These are phyloP conservation scores for Ilyonectria robusta DNA, from an alignment of 2,329 filamentous ascomycete species.

Conservation along the genomic window DNA sequence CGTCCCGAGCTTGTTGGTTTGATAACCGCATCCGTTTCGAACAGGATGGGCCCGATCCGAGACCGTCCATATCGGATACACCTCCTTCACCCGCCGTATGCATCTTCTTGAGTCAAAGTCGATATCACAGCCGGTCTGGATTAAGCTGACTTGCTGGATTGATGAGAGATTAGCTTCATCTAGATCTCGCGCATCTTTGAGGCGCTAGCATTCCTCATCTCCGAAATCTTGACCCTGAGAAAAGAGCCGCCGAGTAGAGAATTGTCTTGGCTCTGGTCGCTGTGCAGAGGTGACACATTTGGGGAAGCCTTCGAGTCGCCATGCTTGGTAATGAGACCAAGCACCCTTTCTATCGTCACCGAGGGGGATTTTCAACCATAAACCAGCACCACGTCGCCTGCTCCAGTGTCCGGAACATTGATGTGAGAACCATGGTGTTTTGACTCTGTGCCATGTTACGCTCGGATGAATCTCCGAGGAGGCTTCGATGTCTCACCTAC, in stretches of 20 bases:
- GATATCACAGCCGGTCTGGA: constrained; percentile 17
- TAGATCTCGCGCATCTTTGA: background rate
- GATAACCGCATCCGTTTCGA: constrained; percentile 7
- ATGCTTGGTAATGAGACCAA: background rate
- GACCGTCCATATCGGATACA: constrained; percentile 18
- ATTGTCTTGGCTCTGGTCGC: background rate
- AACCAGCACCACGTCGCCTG: background rate
- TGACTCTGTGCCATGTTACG: background rate
- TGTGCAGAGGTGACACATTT: background rate
- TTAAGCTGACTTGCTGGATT: constrained; percentile 12
- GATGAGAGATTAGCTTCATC: constrained; percentile 23
- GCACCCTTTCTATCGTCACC: background rate
- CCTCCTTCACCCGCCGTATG: constrained; percentile 1
- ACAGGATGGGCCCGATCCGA: constrained; percentile 14
- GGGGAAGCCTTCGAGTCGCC: background rate
- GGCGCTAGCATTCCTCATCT: constrained; percentile 39
- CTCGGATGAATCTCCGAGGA: background rate
- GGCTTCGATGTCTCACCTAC: too few relatives aligned
- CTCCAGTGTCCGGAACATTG: background rate
- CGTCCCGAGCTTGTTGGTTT: background rate
- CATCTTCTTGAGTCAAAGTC: background rate
- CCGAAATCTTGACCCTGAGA: background rate
- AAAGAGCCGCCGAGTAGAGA: background rate
- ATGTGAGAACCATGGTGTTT: too few relatives aligned
- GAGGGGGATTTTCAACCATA: background rate